phyloP scores from a whole-genome alignment of 768 basidiomycete species.

The Leccinum subgranulosum region DNA sequence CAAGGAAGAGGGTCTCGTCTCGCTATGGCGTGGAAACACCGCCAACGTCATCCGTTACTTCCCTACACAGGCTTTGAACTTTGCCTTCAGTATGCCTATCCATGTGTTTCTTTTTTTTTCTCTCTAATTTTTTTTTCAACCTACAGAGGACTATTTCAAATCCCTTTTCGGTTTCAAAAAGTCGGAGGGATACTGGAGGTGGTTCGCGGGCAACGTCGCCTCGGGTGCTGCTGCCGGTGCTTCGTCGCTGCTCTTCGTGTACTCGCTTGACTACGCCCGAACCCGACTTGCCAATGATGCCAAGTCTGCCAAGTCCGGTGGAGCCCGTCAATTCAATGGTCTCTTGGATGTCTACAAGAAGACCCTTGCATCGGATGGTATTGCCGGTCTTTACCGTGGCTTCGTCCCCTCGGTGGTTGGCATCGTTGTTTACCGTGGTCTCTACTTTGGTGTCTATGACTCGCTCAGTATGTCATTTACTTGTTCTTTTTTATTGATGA shows the following conservation, averaged over 20 bases:
- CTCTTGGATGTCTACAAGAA: slow-evolving; percentile 96
- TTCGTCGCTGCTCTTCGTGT: slow-evolving; percentile 97
- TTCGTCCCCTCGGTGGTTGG: slow-evolving; percentile 99
- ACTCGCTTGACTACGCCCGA: slow-evolving; percentile 99
- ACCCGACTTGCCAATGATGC: slow-evolving; percentile 98
- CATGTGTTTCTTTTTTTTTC: background rate
- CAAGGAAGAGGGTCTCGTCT: slow-evolving; percentile 90
- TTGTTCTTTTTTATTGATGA: slow-evolving; percentile 24
- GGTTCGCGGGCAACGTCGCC: slow-evolving; percentile 97
- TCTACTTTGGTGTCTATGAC: slow-evolving; percentile 98
- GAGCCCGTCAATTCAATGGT: slow-evolving; percentile 97
- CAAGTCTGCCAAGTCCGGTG: slow-evolving; percentile 92
- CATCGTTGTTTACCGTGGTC: slow-evolving; percentile 99
- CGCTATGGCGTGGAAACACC: slow-evolving; percentile 99
- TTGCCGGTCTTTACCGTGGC: slow-evolving; percentile 99
- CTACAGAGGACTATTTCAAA: slow-evolving; percentile 93
- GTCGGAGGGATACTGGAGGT: slow-evolving; percentile 94
- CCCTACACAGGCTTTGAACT: slow-evolving; percentile 99
- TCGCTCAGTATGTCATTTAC: slow-evolving; percentile 70
- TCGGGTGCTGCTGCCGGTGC: slow-evolving; percentile 99
- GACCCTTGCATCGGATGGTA: slow-evolving; percentile 96
- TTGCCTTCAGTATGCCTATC: slow-evolving; percentile 88
- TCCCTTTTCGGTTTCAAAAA: slow-evolving; percentile 99
- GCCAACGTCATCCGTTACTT: slow-evolving; percentile 99
- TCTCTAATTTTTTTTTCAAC: slow-evolving; percentile 2